phyloP scores from a whole-genome alignment of 2,329 filamentous ascomycete genomes.

The Alternaria viburni region DNA sequence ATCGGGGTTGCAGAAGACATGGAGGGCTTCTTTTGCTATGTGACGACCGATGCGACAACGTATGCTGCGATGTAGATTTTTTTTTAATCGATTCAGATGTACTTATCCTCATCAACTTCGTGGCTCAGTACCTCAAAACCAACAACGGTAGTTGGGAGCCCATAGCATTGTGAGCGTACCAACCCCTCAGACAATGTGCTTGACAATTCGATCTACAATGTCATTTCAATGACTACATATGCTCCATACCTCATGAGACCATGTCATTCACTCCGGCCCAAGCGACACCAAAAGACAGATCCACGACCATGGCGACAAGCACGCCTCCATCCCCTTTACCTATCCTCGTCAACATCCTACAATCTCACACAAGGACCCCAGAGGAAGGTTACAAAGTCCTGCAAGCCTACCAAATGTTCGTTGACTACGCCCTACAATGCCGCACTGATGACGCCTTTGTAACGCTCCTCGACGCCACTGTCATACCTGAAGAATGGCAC shows the following conservation, averaged over 20 bases:
- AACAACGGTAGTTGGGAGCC: background rate
- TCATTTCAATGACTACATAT: background rate
- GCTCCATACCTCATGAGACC: background rate
- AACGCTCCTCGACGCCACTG: background rate
- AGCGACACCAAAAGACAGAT: background rate
- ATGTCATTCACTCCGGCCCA: background rate
- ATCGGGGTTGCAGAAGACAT: background rate
- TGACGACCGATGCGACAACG: background rate
- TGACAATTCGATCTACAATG: background rate
- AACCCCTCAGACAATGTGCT: background rate
- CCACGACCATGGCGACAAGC: background rate
- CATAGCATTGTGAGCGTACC: background rate
- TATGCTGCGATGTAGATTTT: background rate
- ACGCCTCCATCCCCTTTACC: background rate
- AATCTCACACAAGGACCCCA: background rate
- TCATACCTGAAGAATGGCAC: background rate
- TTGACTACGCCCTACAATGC: background rate
- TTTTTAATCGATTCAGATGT: background rate
- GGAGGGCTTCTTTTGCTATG: background rate
- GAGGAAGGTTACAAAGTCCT: background rate
- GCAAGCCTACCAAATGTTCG: background rate
- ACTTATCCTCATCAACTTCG: background rate
- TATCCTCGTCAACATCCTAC: background rate
- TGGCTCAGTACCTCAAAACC: background rate
- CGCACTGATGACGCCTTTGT: background rate